Evolutionary conservation across 2,329 filamentous ascomycete species (phyloP).

Genomic region (Mariannaea elegans): DNA sequence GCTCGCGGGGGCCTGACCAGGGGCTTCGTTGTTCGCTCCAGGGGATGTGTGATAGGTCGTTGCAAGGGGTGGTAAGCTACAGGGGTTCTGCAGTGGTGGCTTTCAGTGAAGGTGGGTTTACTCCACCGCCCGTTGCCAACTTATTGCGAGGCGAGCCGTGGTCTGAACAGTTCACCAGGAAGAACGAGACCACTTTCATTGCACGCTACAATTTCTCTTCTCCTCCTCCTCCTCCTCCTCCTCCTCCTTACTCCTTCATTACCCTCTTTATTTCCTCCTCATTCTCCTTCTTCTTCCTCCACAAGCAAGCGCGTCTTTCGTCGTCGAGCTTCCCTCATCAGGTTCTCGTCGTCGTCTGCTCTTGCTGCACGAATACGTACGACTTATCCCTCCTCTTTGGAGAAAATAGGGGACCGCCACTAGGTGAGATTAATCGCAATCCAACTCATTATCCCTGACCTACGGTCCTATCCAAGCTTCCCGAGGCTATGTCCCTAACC

Average conservation of each 20-base stretch:
- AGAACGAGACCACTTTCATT: background rate
- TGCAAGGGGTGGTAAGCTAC: background rate
- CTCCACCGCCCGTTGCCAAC: constrained; percentile 16
- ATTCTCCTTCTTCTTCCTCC: background rate
- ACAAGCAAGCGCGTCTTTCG: constrained; percentile 6
- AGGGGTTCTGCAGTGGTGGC: constrained; percentile 14
- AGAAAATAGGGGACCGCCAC: constrained; percentile 22
- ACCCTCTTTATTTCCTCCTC: constrained; percentile 1
- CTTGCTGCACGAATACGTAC: background rate
- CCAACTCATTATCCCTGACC: constrained; percentile 22
- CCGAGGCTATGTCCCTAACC: constrained; percentile 9
- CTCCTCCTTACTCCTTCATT: background rate
- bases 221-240: constrained; percentile 4
- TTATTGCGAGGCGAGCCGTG: constrained; percentile 13
- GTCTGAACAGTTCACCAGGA: background rate
- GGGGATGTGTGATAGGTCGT: constrained; percentile 15
- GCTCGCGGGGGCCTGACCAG: constrained; percentile 14
- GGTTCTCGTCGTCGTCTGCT: constrained; percentile 18
- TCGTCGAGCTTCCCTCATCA: constrained; percentile 6
- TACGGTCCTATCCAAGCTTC: constrained; percentile 7
- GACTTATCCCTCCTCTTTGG: constrained; percentile 9
- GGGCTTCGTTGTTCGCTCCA: constrained; percentile 18
- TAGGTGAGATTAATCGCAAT: constrained; percentile 25
- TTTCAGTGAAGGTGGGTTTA: background rate
- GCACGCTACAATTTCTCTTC: background rate